Base-by-base conservation (phyloP, 139 green algal genomes). In the Asterochloris sp. region DNA sequence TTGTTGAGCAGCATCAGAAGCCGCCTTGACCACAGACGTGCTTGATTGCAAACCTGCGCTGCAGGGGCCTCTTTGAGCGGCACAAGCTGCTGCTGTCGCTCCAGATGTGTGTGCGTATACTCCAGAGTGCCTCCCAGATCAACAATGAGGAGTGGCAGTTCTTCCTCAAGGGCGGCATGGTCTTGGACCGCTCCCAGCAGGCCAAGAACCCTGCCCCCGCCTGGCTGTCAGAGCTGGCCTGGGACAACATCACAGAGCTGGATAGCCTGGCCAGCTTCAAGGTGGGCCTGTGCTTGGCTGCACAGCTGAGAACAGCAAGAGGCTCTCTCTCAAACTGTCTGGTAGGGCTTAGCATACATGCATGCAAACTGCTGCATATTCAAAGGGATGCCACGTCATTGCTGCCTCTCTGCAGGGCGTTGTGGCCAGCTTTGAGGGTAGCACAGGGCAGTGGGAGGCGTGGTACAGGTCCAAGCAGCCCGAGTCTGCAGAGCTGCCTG, bases 11-110 rank as follows among this genome's bases (percentile, higher is more conserved):
- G 38, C 6, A 54, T 54, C 38, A 26, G 66, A 71, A 6, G 66
- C 66, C 9, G 66, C 17, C 66, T 71, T 71, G 66, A 26, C 66
- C 66, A 2, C 14, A 63, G 11, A 23, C 19, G 23, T 83, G n/a
- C 23, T 54, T 54, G 38, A 54, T 6, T 54, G 38, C 4, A 54
- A 54, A 6, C 38, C 38, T 76, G 67, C 28, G 13, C 2, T 83
- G 78, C 26, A 89, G 93, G 47, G 92, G 90, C n/a, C 87, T 97
- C 76, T 97, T 97, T 84, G 93, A 96, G 88, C 85, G 86, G 69
- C 92, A 97, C 89, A 97, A 97, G 89, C 90, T 97, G 91, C 93
- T 98, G 82, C 89, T 98, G 64, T 93, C 89, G 16, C 89, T 98
- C 80, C 93, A 96, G 87, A 95, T 98, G 88, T 95, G 90, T 79